Conservation (phyloP, 306 rosid species). For the Arachis stenosperma region DNA sequence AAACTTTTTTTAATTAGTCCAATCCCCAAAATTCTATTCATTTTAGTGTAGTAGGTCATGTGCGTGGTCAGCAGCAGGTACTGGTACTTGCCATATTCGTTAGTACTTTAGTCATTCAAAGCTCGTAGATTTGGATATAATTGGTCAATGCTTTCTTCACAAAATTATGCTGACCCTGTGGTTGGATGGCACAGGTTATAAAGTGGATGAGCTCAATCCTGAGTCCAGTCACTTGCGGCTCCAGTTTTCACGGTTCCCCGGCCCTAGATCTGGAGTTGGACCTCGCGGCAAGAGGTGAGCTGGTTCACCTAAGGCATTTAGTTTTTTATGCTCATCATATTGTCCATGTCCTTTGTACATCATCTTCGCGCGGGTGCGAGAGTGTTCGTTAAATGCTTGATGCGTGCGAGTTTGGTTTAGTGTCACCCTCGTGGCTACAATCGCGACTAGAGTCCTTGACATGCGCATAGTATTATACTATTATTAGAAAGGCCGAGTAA, state of each 20-base stretch:
- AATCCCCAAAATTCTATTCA: background rate
- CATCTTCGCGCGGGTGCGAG: slow-evolving; percentile 19
- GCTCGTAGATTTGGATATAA: slow-evolving; percentile 11
- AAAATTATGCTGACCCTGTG: slow-evolving; percentile 40
- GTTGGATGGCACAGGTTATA: slow-evolving; percentile 60
- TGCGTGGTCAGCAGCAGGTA: background rate
- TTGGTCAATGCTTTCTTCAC: background rate
- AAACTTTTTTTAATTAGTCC: background rate
- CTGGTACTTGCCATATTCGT: background rate
- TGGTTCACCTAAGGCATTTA: slow-evolving; percentile 31
- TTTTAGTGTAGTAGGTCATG: background rate
- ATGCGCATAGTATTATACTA: slow-evolving; percentile 32
- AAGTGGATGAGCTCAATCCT: slow-evolving; percentile 68
- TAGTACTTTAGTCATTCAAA: background rate
- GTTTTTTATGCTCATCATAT: slow-evolving; percentile 28
- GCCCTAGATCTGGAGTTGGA: slow-evolving; percentile 72
- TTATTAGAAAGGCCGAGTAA: slow-evolving; percentile 27
- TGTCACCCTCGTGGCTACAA: slow-evolving; percentile 23
- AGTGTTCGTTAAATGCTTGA: slow-evolving; percentile 12
- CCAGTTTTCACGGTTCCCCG: slow-evolving; percentile 84
- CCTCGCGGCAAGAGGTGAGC: slow-evolving; percentile 73
- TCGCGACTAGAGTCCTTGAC: slow-evolving; percentile 17
- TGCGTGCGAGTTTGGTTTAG: slow-evolving; percentile 35
- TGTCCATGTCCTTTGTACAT: slow-evolving; percentile 12
- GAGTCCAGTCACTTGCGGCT: slow-evolving; percentile 75